A percentile compares a stretch with the other conserved stretches of the same genome.
phyloP scores from a whole-genome alignment of 1,284 basidiomycete species.

The Cryptococcus wingfieldii region DNA sequence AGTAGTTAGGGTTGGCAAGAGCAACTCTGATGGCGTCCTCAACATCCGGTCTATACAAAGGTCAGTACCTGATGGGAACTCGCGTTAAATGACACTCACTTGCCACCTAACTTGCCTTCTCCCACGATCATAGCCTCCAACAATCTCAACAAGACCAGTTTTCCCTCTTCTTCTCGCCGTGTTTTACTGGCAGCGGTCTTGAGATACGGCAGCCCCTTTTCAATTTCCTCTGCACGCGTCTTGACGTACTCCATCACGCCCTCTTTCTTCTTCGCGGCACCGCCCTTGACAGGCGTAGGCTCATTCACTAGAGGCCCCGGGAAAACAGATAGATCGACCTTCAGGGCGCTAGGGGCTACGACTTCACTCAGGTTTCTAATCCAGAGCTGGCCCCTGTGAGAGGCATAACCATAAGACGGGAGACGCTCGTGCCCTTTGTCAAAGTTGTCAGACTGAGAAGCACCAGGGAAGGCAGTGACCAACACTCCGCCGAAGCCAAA shows the following conservation, averaged over 20 bases:
- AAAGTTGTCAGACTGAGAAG: slow-evolving; percentile 64
- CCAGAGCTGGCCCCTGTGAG: slow-evolving; percentile 62
- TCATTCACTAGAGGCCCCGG: slow-evolving; percentile 84
- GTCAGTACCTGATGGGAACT: neutral
- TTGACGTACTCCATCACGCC: slow-evolving; percentile 70
- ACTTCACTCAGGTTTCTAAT: slow-evolving; percentile 65
- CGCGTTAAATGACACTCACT: slow-evolving; percentile 53
- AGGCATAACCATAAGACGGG: slow-evolving; percentile 49
- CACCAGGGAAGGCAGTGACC: slow-evolving; percentile 77
- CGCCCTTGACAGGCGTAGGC: slow-evolving; percentile 59
- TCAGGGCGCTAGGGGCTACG: slow-evolving; percentile 63
- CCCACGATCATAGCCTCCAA: slow-evolving; percentile 76
- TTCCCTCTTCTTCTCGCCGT: slow-evolving; percentile 68
- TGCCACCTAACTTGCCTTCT: slow-evolving; percentile 77
- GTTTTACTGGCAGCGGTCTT: slow-evolving; percentile 47
- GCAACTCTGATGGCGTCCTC: slow-evolving; percentile 63
- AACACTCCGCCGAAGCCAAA: slow-evolving; percentile 88
- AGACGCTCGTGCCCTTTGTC: slow-evolving; percentile 68
- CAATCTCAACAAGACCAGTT: slow-evolving; percentile 67
- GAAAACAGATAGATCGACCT: slow-evolving; percentile 59
- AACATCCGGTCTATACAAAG: slow-evolving; percentile 57
- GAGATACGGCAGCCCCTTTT: slow-evolving; percentile 69
- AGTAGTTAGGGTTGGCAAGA: slow-evolving; percentile 55
- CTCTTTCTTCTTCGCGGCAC: slow-evolving; percentile 70
- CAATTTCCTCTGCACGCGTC: slow-evolving; percentile 69